Percentiles rank a stretch among this genome's conserved stretches.
Conservation (phyloP, 2,329 filamentous ascomycete species). For the Aspergillus glaucus region DNA sequence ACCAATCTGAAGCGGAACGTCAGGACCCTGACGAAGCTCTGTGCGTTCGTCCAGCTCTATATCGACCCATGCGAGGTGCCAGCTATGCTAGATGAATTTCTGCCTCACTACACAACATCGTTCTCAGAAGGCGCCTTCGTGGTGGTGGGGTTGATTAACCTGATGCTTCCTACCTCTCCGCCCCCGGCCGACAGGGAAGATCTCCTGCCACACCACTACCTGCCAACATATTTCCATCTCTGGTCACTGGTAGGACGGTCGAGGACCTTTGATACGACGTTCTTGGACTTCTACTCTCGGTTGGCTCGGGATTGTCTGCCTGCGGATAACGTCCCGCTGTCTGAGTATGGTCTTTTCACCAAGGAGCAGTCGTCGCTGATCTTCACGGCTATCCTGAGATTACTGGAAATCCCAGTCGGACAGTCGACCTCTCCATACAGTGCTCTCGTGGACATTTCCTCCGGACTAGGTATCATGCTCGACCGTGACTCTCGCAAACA, state of each 20-base stretch:
- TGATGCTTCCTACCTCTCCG: constrained; percentile 78
- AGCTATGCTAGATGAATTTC: constrained; percentile 70
- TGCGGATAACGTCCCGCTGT: constrained; percentile 70
- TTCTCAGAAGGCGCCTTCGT: constrained; percentile 89
- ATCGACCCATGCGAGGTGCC: constrained; percentile 84
- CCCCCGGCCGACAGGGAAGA: constrained; percentile 61
- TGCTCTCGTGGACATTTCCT: constrained; percentile 67
- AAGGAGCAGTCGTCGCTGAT: constrained; percentile 85
- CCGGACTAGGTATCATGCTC: constrained; percentile 76
- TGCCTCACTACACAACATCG: constrained; percentile 87
- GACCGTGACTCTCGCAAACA: constrained; percentile 93
- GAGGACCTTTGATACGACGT: constrained; percentile 75
- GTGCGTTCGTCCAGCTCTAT: constrained; percentile 82
- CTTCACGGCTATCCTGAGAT: constrained; percentile 80
- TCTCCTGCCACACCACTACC: constrained; percentile 78
- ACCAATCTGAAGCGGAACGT: constrained; percentile 60
- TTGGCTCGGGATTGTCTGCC: constrained; percentile 76
- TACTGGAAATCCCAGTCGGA: constrained; percentile 93
- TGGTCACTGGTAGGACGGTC: constrained; percentile 93
- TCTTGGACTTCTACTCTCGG: constrained; percentile 84
- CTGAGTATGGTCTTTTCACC: constrained; percentile 84
- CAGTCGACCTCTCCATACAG: constrained; percentile 93
- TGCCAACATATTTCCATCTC: constrained; percentile 92
- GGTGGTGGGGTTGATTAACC: constrained; percentile 78
- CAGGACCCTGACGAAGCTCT: constrained; percentile 77